Conservation (phyloP, 805 yeast species). For the Starmerella apicola region DNA sequence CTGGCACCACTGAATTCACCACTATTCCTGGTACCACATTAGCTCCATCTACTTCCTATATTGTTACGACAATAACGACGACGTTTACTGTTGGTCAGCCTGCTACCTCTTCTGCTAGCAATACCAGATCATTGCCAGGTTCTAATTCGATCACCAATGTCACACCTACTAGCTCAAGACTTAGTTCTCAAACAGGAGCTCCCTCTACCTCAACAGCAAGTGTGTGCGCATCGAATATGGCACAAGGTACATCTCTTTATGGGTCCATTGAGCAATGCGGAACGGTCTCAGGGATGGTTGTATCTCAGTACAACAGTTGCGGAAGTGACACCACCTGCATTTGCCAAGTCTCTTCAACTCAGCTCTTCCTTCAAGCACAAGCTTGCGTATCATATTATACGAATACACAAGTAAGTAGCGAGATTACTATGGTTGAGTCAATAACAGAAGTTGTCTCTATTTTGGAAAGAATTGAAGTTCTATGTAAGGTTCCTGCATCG, state of each 20-base stretch:
- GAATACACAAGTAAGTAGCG: neutral
- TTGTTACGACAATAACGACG: neutral
- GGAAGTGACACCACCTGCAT: conserved; percentile 4
- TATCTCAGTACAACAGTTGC: conserved; percentile 4
- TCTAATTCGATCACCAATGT: neutral
- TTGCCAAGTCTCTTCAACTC: conserved; percentile 3
- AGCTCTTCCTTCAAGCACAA: conserved; percentile 2
- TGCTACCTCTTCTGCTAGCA: neutral
- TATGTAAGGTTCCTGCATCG: neutral
- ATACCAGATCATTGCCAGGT: neutral
- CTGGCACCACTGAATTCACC: conserved; percentile 5
- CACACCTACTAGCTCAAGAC: neutral
- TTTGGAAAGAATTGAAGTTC: neutral
- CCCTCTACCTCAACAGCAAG: neutral
- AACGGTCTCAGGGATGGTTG: conserved; percentile 4
- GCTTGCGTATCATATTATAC: conserved; percentile 8
- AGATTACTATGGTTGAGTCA: conserved; percentile 1
- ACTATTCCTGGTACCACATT: conserved; percentile 4
- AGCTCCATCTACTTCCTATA: neutral
- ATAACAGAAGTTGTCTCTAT: conserved; percentile 2
- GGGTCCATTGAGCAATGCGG: conserved; percentile 10
- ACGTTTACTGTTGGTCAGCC: conserved; percentile 2
- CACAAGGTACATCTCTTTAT: conserved; percentile 4
- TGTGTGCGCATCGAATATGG: conserved; percentile 1
- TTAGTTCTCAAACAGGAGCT: neutral